Conservation (phyloP, 2,329 filamentous ascomycete genomes). For the Aplosporella prunicola region DNA sequence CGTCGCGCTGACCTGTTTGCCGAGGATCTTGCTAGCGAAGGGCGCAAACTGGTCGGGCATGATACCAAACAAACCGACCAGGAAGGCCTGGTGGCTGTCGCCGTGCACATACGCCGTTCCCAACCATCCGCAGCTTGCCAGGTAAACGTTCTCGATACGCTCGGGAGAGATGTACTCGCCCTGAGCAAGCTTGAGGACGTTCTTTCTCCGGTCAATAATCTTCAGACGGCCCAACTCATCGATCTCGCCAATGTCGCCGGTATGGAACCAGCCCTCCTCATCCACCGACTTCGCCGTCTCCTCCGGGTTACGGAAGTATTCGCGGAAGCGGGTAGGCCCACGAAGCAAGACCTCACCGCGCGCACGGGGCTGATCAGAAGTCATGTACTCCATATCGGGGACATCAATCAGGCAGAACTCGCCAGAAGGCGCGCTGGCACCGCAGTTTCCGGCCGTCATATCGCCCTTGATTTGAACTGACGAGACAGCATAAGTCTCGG, state of each 20-base stretch:
- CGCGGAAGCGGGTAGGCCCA: conserved; percentile 68
- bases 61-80: conserved; percentile 82
- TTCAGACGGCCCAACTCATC: conserved; percentile 79
- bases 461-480: conserved; percentile 63
- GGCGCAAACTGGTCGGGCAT: conserved; percentile 75
- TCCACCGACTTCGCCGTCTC: conserved; percentile 79
- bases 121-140: conserved; percentile 70
- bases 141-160: conserved; percentile 89
- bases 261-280: conserved; percentile 92
- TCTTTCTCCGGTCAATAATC: conserved; percentile 96
- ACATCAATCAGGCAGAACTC: conserved; percentile 80
- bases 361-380: conserved; percentile 78
- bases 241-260: conserved; percentile 80
- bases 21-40: conserved; percentile 69
- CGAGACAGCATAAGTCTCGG: conserved; percentile 78
- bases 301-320: conserved; percentile 83
- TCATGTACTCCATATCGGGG: conserved; percentile 87
- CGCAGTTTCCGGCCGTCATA: conserved; percentile 71
- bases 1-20: conserved; percentile 51
- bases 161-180: conserved; percentile 98
- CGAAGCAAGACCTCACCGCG: conserved; percentile 83
- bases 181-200: conserved; percentile 95
- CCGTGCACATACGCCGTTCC: conserved; percentile 84
- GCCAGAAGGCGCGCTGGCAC: conserved; percentile 54
- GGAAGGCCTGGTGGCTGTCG: conserved; percentile 67